Evolutionary conservation across 2,329 filamentous ascomycete species (phyloP).

Genomic region (Fusarium falciforme): DNA sequence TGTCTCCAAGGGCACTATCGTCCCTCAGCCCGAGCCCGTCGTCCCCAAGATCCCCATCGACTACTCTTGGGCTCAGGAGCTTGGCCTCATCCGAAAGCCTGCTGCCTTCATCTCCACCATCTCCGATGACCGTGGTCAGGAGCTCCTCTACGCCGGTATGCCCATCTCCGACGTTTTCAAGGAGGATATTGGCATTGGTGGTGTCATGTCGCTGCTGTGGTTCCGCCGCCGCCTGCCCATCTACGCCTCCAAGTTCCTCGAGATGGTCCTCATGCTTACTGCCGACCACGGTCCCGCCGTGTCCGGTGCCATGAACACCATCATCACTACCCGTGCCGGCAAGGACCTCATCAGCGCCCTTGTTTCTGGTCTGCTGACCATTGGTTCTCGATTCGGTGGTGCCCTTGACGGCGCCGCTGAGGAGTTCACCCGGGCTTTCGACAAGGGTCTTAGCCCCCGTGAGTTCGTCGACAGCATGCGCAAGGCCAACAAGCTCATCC

Average conservation of each 20-base stretch:
- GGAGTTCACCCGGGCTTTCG: slow-evolving; percentile 97
- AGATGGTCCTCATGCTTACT: slow-evolving; percentile 99
- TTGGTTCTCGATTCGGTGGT: slow-evolving; percentile 98
- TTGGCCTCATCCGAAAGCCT: slow-evolving; percentile 99
- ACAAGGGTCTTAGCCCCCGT: slow-evolving; percentile 97
- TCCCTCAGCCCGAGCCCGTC: slow-evolving; percentile 86
- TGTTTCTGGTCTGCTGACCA: slow-evolving; percentile 96
- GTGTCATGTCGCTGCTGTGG: slow-evolving; percentile 99
- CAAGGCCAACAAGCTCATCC: slow-evolving; percentile 99
- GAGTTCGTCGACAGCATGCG: slow-evolving; percentile 99
- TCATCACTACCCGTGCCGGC: slow-evolving; percentile 98
- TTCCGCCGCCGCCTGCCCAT: slow-evolving; percentile 97
- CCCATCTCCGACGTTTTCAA: slow-evolving; percentile 99
- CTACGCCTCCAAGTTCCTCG: slow-evolving; percentile 98
- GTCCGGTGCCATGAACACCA: slow-evolving; percentile 99
- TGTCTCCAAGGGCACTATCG: slow-evolving; percentile 85
- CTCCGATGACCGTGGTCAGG: slow-evolving; percentile 99
- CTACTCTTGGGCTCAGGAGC: slow-evolving; percentile 99
- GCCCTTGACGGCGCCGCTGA: slow-evolving; percentile 97
- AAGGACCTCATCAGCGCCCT: slow-evolving; percentile 98
- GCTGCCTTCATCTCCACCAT: slow-evolving; percentile 99
- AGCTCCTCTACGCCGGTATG: slow-evolving; percentile 98
- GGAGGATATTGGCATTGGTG: slow-evolving; percentile 98
- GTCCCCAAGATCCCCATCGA: slow-evolving; percentile 99
- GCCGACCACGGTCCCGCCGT: slow-evolving; percentile 99